A percentile compares a stretch with the other conserved stretches of the same genome.
These are phyloP conservation scores for Panicum miliaceum DNA, from an alignment of 176 grass and related monocot genomes.

Conservation along the genomic window DNA sequence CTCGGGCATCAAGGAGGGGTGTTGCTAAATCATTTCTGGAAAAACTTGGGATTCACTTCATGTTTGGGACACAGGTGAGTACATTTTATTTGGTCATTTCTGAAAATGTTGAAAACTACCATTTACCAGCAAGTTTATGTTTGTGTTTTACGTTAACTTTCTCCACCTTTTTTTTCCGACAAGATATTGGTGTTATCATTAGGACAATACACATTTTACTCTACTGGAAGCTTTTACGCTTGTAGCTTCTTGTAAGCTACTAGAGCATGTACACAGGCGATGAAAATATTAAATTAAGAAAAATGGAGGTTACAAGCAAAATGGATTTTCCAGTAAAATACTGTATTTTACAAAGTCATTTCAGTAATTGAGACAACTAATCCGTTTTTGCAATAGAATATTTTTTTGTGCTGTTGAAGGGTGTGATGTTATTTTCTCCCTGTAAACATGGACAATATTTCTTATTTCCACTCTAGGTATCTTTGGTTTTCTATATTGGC, in stretches of 20 bases:
- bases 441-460: no score
- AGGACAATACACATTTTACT: neutral
- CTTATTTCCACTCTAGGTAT: no score
- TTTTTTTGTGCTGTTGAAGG: no score
- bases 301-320: neutral
- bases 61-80: conserved; percentile 39
- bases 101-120: neutral
- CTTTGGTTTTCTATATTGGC: no score
- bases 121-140: neutral
- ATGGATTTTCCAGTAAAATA: neutral
- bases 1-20: conserved; percentile 42
- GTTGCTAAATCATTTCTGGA: conserved; percentile 45
- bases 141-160: neutral
- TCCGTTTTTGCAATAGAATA: neutral
- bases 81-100: neutral
- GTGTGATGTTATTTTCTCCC: no score
- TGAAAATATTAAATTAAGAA: neutral
- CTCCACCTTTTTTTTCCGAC: neutral
- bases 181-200: neutral
- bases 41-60: conserved; percentile 46
- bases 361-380: neutral
- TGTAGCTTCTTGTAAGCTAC: neutral
- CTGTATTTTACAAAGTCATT: no score
- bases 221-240: neutral
- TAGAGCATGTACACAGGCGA: neutral